A percentile compares a stretch with the other conserved stretches of the same genome.
These are phyloP conservation scores for Candida oleophila DNA, from an alignment of 805 yeast species.

Conservation along the genomic window DNA sequence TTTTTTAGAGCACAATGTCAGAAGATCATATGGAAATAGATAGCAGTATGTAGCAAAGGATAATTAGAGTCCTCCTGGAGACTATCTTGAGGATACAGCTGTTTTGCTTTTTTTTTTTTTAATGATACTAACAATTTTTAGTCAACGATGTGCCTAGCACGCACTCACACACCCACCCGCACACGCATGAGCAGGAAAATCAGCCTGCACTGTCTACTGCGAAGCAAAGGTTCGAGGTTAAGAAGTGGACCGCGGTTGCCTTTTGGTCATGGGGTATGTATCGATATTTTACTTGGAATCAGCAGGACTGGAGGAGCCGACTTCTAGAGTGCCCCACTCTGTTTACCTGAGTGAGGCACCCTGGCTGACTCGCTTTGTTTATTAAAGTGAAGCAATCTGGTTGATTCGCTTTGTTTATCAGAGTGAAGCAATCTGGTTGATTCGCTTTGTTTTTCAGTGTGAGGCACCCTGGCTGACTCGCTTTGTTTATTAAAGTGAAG, in stretches of 20 bases:
- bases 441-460: too few relatives aligned
- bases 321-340: too few relatives aligned
- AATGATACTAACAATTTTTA: conserved; percentile 2
- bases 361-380: too few relatives aligned
- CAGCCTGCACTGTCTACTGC: conserved; percentile 8
- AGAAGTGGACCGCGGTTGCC: conserved; percentile 99
- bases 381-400: too few relatives aligned
- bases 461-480: too few relatives aligned
- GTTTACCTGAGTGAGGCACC: too few relatives aligned
- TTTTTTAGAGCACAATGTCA: conserved; percentile 2
- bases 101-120: not conserved
- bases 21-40: conserved; percentile 35
- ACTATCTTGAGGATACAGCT: too few relatives aligned
- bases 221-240: conserved; percentile 82
- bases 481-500: too few relatives aligned
- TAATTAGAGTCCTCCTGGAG: too few relatives aligned
- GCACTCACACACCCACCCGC: conserved; percentile 10
- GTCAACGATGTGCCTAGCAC: not conserved
- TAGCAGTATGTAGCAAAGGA: conserved; percentile 17
- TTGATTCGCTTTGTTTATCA: too few relatives aligned
- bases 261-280: conserved; percentile 95
- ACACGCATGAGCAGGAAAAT: conserved; percentile 18
- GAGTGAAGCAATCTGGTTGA: too few relatives aligned
- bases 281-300: conserved; percentile 7
- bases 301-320: too few relatives aligned